Conservation (phyloP, 1,284 basidiomycete genomes). For the Naganishia sp. region DNA sequence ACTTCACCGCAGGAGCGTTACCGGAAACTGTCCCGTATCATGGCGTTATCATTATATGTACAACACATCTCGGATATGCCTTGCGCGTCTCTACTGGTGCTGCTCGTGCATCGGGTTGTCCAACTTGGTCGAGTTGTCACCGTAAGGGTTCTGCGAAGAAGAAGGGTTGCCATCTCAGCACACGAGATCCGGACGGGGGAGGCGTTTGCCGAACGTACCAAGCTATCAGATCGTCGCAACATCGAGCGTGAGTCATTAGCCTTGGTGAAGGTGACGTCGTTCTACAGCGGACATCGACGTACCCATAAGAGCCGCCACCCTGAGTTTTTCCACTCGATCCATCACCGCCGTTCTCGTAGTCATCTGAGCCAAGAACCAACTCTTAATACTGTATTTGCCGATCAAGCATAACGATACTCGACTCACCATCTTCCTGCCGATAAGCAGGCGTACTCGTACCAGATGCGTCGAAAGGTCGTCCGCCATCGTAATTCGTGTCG, state of each 20-base stretch:
- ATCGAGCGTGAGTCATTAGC: not conserved
- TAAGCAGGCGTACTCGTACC: constrained; percentile 29
- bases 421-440: constrained; percentile 29
- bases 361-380: not conserved
- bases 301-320: constrained; percentile 20
- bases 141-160: constrained; percentile 14
- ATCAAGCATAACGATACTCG: not conserved
- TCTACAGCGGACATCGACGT: not conserved
- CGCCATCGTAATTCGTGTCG: constrained; percentile 19
- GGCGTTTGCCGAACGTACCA: not conserved
- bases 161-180: not conserved
- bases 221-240: not conserved
- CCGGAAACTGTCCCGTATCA: not conserved
- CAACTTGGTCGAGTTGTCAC: constrained; percentile 24
- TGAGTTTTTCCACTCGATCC: constrained; percentile 15
- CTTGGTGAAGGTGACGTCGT: too few relatives aligned
- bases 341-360: constrained; percentile 7
- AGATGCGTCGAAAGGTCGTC: constrained; percentile 9
- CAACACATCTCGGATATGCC: not conserved
- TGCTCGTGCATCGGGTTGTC: constrained; percentile 25
- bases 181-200: not conserved
- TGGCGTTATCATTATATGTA: constrained; percentile 4
- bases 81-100: constrained; percentile 7
- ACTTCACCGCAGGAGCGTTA: not conserved
- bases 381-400: not conserved